phyloP scores from a whole-genome alignment of 768 basidiomycete genomes.

The Tricholoma sp. region DNA sequence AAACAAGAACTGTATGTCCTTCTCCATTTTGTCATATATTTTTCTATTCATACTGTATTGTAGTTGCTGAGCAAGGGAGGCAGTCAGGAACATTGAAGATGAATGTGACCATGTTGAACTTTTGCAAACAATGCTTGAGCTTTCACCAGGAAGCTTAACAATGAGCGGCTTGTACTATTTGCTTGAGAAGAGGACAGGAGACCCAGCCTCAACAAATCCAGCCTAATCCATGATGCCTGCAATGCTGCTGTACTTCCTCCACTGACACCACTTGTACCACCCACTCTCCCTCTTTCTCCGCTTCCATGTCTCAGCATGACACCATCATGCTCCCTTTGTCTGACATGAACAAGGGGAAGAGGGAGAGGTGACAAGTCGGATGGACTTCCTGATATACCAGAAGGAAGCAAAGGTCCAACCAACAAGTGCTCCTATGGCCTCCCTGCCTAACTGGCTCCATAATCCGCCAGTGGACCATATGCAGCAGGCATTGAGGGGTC shows the following conservation, averaged over 20 bases:
- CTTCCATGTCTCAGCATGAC: constrained; percentile 9
- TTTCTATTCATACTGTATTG: not conserved
- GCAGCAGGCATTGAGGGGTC: not conserved
- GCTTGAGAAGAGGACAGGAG: constrained; percentile 55
- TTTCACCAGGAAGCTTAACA: constrained; percentile 50
- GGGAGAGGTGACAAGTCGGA: constrained; percentile 1
- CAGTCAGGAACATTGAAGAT: constrained; percentile 20
- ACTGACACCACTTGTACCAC: constrained; percentile 8
- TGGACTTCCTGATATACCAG: constrained; percentile 15
- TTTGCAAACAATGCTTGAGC: constrained; percentile 36
- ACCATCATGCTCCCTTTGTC: no score
- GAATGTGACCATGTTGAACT: constrained; percentile 28
- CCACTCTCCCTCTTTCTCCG: constrained; percentile 8
- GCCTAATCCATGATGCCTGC: constrained; percentile 3
- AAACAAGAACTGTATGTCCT: constrained; percentile 24
- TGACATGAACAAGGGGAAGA: not conserved
- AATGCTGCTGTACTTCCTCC: constrained; percentile 10
- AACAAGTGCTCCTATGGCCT: constrained; percentile 11
- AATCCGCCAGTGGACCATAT: constrained; percentile 6
- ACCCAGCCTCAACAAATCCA: constrained; percentile 14
- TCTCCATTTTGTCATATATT: not conserved
- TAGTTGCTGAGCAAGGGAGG: constrained; percentile 22
- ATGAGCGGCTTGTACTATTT: constrained; percentile 42
- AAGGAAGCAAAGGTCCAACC: constrained; percentile 8
- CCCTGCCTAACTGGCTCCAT: constrained; percentile 6